Base-by-base conservation (phyloP, 2,329 filamentous ascomycete genomes). In the Penicillium palitans region DNA sequence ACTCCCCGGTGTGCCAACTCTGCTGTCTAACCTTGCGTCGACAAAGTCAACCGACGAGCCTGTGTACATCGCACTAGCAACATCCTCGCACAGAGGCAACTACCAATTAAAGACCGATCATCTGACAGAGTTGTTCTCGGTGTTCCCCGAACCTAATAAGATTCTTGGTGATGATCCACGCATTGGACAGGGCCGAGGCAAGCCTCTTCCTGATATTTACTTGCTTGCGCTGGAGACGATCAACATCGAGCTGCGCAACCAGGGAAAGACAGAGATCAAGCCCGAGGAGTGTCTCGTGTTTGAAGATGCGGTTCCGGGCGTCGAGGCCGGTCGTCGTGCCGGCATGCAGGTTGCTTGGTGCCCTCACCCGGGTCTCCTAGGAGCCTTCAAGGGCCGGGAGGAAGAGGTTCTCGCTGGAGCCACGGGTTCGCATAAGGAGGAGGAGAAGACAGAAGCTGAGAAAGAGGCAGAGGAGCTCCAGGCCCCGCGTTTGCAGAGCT, bases 291-390 rank as follows among this genome's bases (percentile, higher is more conserved):
- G 95, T 72, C 81, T 99, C 17, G 95, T 98, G 0, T 98, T 99
- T 69, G 95, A 99, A 77, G 95, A 99, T 75, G 91, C 89, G 46
- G 93, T 98, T 1, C 91, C 92, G 0, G 95, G 95, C 4, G 91
- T 97, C 3, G 95, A 99, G 77, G 87, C 91, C 2, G 95, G 92
- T 5, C 82, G 95, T 53, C 85, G 95, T 64, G 95, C 95, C 0
- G 93, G 93, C 0, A 98, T 98, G 93, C 87, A 93, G 65, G 92
- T 96, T 13, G 82, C 96, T 1, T 99, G 95, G 95, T 89, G 87
- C 66, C 95, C 95, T 25, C 92, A 98, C 76, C 85, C 87, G 1
- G 90, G 86, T 70, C 78, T 99, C 52, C 81, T 89, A 76, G 80
- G 85, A 52, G 90, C 93, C 73, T 96, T 90, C 68, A 79, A 81